Percentiles rank a stretch among this genome's conserved stretches.
phyloP scores from a whole-genome alignment of 2,329 filamentous ascomycete species.

The Talaromyces amestolkiae region DNA sequence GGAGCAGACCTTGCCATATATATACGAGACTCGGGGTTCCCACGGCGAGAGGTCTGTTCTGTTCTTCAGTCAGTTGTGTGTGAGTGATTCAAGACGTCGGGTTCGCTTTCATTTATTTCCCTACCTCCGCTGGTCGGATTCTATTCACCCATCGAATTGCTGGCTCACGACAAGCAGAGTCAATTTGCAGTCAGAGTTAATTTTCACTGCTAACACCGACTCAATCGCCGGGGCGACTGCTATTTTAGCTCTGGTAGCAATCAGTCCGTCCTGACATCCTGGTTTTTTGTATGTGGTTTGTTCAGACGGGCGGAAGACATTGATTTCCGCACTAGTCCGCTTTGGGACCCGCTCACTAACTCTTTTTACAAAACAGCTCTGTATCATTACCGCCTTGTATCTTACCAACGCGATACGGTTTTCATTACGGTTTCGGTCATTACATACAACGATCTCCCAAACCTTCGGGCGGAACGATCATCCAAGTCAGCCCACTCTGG shows the following conservation, averaged over 20 bases:
- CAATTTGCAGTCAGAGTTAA: background rate
- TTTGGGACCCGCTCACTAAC: background rate
- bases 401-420: background rate
- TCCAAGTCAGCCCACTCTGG: conserved; percentile 7
- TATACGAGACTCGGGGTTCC: conserved; percentile 2
- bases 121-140: conserved; percentile 14
- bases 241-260: conserved; percentile 13
- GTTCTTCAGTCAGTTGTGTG: background rate
- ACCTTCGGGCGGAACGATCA: conserved; percentile 17
- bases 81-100: background rate
- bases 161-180: background rate
- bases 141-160: background rate
- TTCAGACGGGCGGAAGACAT: background rate
- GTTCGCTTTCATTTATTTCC: background rate
- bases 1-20: conserved; percentile 10
- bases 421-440: conserved; percentile 12
- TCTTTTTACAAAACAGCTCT: background rate
- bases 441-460: conserved; percentile 18
- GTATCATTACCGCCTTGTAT: conserved; percentile 12
- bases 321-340: background rate
- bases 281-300: background rate
- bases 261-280: background rate
- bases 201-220: too few species aligned
- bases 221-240: too few species aligned
- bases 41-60: background rate